phyloP scores from a whole-genome alignment of 495 filamentous ascomycete species.

The Penicillium diatomitis region DNA sequence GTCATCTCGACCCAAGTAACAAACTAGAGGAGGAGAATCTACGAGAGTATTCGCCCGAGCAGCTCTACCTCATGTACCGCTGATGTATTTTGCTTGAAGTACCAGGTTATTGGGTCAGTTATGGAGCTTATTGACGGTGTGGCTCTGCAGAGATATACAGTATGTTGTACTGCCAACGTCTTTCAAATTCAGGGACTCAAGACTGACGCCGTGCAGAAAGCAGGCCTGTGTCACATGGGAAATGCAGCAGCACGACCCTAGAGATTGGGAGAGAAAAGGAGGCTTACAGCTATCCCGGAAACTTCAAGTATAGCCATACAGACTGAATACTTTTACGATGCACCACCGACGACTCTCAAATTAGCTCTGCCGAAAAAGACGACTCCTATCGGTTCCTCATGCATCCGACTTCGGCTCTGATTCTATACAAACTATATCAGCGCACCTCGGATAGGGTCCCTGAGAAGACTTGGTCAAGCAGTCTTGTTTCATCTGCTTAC shows the following conservation, averaged over 20 bases:
- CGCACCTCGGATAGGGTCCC: constrained; percentile 1
- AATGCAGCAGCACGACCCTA: constrained; percentile 8
- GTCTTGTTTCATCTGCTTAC: constrained; percentile 22
- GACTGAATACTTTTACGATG: constrained; percentile 10
- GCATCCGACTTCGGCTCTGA: constrained; percentile 18
- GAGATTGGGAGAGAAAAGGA: constrained; percentile 8
- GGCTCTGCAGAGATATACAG: constrained; percentile 42
- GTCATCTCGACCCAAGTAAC: constrained; percentile 5
- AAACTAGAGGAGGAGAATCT: constrained; percentile 19
- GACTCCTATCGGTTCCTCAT: constrained; percentile 18
- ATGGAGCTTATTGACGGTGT: constrained; percentile 40
- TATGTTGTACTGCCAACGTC: constrained; percentile 9
- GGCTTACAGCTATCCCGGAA: constrained; percentile 10
- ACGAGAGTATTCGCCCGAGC: constrained; percentile 20
- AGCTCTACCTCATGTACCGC: constrained; percentile 43
- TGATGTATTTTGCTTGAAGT: constrained; percentile 38
- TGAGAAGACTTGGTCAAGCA: constrained; percentile 7
- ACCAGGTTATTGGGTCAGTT: constrained; percentile 44
- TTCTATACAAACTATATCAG: constrained; percentile 11
- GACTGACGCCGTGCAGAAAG: constrained; percentile 2
- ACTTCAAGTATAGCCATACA: constrained; percentile 7
- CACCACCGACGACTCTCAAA: constrained; percentile 13
- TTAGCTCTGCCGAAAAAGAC: constrained; percentile 6
- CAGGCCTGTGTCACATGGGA: constrained; percentile 15
- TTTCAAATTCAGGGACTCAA: neutral